Base-by-base conservation (phyloP, 352 stramenopile species). In the Plasmopara viticola region DNA sequence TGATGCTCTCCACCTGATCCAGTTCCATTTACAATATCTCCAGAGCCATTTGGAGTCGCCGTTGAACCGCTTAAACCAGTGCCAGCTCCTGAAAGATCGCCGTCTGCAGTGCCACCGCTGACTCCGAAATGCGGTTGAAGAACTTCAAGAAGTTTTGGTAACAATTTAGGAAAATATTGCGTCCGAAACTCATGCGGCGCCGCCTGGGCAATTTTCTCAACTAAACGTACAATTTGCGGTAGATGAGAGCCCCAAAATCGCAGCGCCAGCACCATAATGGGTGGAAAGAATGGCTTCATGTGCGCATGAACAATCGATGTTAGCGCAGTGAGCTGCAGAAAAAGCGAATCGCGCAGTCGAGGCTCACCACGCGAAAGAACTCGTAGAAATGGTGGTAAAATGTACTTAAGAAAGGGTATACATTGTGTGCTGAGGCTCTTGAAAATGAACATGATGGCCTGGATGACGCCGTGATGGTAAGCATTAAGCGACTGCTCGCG, bases 381-480 rank as follows among this genome's bases (percentile, higher is more conserved):
- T 17, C 85, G 66, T 41, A 99, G 60, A 39, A 99, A 98, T 29
- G 98, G 95, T 13, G 97, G 97, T 29, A 99, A 78, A 60, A 99
- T 98, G 34, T 95, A 90, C 53, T 95, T 90, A 17, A 99, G 77
- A 60, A 98, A 99, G 6, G 86, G 89, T 37, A 98, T 93, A 56
- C 93, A 98, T 53, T 95, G 86, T 1, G 94, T 75, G 3, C 92
- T 96, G 1, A 99, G 70, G 41, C 85, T 94, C 60, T 98, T 96
- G 78, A 99, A 99, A 52, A 99, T 98, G 50, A 98, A 98, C 82
- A 98, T 98, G 28, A 99, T 93, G 15, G 96, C 95, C 53, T 99
- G 96, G 52, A 98, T 98, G 17, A 98, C 95, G 53, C 96, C 82
- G 20, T 95, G 84, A 63, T 99, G 97, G 55, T 99, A 94, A 25